Evolutionary conservation across 2,329 filamentous ascomycete species (phyloP), one percentile per base, ranked within the genome.

Genomic region (Alternaria sp.): DNA sequence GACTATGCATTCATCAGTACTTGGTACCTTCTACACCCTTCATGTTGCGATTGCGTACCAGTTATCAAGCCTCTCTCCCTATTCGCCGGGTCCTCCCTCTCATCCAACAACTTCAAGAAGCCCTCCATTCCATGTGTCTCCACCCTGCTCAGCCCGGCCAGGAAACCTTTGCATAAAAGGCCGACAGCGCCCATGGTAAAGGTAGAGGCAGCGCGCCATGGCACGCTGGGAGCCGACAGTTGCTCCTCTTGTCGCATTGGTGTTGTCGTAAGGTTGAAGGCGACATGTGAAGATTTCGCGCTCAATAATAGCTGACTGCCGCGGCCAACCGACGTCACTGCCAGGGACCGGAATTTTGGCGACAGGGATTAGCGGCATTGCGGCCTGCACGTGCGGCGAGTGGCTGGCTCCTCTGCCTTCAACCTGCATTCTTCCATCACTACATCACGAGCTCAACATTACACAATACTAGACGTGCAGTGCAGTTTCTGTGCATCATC

Each of bases 21-120:
- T 41, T 17, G 8, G 14, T 41, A 31, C 46, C 58, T 57, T 46
- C 13, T 13, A 17, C 21, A 21, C 3, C 11, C 9, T 21, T 13
- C 17, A 39, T 21, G 24, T 31, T 11, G n/a, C 37, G 50, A 44
- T 44, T 46, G 56, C 81, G 60, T 80, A 92, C 90, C 91, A 65
- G 94, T 98, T 61, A 98, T 83, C 60, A 98, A 83, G 17, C 94
- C 95, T 69, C 88, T 86, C 56, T 89, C 82, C 63, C 92, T 87
- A 50, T 83, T 83, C 40, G 85, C 83, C 3, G 86, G 80, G 75
- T 93, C 85, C 66, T 84, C 83, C 61, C 94, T 86, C 66, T 85
- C 84, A 69, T 97, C 93, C 36, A 98, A 80, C 4, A 94, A 80
- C 49, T 87, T 82, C 34, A 95, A 80, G 65, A 99, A 95, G 10